Base-by-base conservation (phyloP, 768 basidiomycete genomes). In the Suillus decipiens region DNA sequence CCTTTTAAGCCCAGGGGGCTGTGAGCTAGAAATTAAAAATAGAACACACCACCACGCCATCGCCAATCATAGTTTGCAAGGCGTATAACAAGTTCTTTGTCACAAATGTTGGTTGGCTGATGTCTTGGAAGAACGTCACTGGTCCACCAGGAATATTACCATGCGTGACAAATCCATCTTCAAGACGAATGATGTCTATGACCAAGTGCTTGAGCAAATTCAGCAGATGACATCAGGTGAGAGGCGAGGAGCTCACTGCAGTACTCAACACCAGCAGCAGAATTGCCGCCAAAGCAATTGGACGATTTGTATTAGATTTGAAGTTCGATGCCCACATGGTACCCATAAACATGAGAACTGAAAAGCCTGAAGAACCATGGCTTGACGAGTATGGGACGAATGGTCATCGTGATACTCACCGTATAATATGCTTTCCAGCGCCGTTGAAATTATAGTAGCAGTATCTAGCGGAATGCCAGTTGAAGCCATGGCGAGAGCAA, bases 341-440 rank as follows among this genome's bases (percentile, higher is more conserved):
- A 3, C 62, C 67, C 1, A 70, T 67, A 62, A 73, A 76, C 75
- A 76, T 70, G 28, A 74, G 61, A 3, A 73, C 22, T 31, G 73
- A 75, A 64, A 74, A 67, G 6, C 73, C 75, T 76, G 48, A 19
- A 19, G 31, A 33, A 33, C 31, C 31, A 4, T 19, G 19, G 31
- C 17, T 33, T 53, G 31, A 33, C 10, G 33, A 24, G n/a, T 3
- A 43, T 54, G 22, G 22, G 33, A 28, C 1, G 42, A 12, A 43
- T 37, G 34, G 19, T 15, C 31, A 53, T 33, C 2, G 19, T 33
- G 47, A 5, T 15, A 48, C 63, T 63, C 37, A 69, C 73, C 71
- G 64, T 72, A 72, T 12, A 73, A 64, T 56, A 72, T 68, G 2
- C 45, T 66, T 61, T 72, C 73, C n/a, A 74, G 61, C 19, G 65